Evolutionary conservation across 495 filamentous ascomycete species (phyloP), one percentile per base, ranked within the genome.

Genomic region (Letharia lupina): DNA sequence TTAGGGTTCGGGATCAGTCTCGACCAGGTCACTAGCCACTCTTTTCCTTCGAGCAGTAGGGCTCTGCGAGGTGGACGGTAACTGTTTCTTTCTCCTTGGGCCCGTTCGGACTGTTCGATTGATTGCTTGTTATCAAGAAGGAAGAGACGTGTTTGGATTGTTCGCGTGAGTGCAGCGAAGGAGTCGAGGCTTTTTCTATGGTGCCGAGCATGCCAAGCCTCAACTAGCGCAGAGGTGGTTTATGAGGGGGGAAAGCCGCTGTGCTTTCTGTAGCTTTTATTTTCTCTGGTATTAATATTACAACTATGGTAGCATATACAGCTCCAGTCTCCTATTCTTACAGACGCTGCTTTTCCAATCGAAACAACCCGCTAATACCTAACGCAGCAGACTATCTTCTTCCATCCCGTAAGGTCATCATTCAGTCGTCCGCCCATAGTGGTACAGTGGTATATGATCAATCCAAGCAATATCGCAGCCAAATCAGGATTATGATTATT

Each of bases 371-470:
- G 33, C 16, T 57, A 20, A 37, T 28, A 37, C 6, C 33, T 20
- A 7, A 57, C 18, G 33, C 54, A 37, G 33, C 54, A n/a, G 6
- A 20, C 3, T 57, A 54, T 57, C 18, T 0, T 57, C 54, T 57
- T 57, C 54, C 54, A 57, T 57, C 54, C 54, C 54, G 16, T 57
- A 57, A 57, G 6, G 54, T 57, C 54, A 20, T 57, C 1, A 37
- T 18, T 57, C 54, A 37, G 54, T 57, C 33, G 33, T 57, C 54
- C 33, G 54, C 54, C 54, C 54, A 37, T 57, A 57, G 15, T 57
- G 54, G 54, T 57, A 57, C 54, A 57, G 8, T 57, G 54, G 54
- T 57, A 57, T 57, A 57, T 57, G 54, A 37, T 57, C 54, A 57
- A n/a, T 37, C 33, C 54, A 33, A 57, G 20, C 31, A 37, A 57